A percentile compares a stretch with the other conserved stretches of the same genome.
Evolutionary conservation across 73 alveolate species (phyloP).

Genomic region (Paramecium tetraurelia): DNA sequence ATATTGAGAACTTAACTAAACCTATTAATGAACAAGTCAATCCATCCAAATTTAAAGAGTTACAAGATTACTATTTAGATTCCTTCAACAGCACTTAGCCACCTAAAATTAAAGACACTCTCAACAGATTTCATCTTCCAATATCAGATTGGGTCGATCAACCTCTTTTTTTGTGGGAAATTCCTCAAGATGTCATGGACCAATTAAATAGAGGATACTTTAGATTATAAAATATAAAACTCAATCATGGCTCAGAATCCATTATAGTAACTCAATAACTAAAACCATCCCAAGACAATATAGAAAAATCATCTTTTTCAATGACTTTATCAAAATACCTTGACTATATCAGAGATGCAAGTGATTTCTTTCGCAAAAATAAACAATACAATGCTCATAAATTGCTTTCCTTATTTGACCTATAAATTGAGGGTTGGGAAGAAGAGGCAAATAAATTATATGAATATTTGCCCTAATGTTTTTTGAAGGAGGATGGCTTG

Average conservation of each 20-base stretch:
- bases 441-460: neutral
- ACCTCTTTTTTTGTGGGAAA: neutral
- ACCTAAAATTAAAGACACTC: neutral
- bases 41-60: neutral
- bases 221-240: neutral
- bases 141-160: neutral
- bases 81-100: neutral
- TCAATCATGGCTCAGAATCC: neutral
- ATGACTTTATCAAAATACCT: neutral
- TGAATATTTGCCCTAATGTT: neutral
- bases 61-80: neutral
- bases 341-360: neutral
- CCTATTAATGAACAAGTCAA: neutral
- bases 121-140: neutral
- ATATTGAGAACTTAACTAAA: neutral
- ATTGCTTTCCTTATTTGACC: neutral
- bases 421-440: neutral
- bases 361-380: neutral
- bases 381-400: neutral
- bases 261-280: neutral
- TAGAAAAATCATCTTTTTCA: neutral
- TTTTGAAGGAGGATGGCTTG: neutral
- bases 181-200: neutral
- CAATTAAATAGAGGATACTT: constrained; percentile 21
- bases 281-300: neutral